Percentiles rank a stretch among this genome's conserved stretches.
Conservation (phyloP, 2,329 filamentous ascomycete species). For the Teratosphaeriaceae sp. region DNA sequence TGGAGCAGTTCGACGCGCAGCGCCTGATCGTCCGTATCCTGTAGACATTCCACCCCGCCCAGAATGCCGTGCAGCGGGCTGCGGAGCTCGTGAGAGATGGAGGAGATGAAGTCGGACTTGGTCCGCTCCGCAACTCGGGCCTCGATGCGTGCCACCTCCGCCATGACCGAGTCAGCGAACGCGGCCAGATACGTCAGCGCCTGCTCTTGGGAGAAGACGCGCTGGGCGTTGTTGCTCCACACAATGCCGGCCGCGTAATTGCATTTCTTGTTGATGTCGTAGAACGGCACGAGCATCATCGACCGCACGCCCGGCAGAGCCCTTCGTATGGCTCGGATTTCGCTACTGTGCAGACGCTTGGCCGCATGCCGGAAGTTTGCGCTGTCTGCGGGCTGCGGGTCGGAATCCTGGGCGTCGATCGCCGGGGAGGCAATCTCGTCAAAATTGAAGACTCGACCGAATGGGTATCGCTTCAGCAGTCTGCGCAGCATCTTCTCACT, state of each 20-base stretch:
- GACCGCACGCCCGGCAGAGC: constrained; percentile 22
- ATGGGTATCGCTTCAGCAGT: constrained; percentile 13
- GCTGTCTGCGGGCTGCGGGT: neutral
- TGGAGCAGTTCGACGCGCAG: neutral
- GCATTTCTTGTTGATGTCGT: constrained; percentile 28
- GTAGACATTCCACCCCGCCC: constrained; percentile 42
- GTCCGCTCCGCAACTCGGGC: constrained; percentile 30
- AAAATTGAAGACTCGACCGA: constrained; percentile 22
- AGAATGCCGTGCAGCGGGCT: constrained; percentile 40
- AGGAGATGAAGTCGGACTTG: constrained; percentile 45
- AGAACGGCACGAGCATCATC: constrained; percentile 44
- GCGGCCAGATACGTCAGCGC: constrained; percentile 36
- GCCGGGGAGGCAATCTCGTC: constrained; percentile 11
- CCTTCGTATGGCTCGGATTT: neutral
- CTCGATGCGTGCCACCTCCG: constrained; percentile 32
- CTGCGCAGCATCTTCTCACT: neutral
- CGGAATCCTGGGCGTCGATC: constrained; percentile 10
- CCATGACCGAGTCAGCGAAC: constrained; percentile 35
- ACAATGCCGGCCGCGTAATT: neutral
- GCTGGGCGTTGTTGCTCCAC: neutral
- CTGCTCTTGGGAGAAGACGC: neutral
- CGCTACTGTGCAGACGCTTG: neutral
- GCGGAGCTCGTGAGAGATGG: constrained; percentile 45
- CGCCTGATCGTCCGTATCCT: constrained; percentile 22
- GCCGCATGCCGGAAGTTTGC: too few relatives aligned